Conservation (phyloP, 1,284 basidiomycete species). For the Fomitopsis pinicola region DNA sequence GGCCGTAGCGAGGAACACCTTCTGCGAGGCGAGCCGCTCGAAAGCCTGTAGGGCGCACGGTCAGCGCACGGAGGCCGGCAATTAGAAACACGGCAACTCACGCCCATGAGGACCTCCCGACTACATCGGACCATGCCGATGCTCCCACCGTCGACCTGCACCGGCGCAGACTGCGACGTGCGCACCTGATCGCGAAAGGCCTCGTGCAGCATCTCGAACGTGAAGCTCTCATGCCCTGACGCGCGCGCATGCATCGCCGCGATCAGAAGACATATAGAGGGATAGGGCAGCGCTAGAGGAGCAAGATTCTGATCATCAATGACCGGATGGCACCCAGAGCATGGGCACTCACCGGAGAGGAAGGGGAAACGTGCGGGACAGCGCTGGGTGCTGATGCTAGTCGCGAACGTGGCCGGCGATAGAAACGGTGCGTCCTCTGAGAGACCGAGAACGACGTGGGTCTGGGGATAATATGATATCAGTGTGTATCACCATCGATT, state of each 20-base stretch:
- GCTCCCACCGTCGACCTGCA: conserved; percentile 66
- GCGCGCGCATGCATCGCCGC: conserved; percentile 61
- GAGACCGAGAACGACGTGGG: conserved; percentile 42
- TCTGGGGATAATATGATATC: conserved; percentile 32
- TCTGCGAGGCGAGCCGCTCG: conserved; percentile 51
- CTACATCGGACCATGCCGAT: conserved; percentile 72
- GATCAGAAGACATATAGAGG: conserved; percentile 69
- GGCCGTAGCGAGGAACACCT: conserved; percentile 46
- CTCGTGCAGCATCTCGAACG: conserved; percentile 77
- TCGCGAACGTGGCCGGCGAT: conserved; percentile 35
- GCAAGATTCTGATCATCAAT: not conserved
- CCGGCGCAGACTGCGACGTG: conserved; percentile 62
- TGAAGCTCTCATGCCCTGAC: conserved; percentile 64
- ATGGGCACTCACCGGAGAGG: conserved; percentile 43
- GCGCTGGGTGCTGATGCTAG: conserved; percentile 47
- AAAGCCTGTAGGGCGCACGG: conserved; percentile 49
- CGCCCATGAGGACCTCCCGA: conserved; percentile 55
- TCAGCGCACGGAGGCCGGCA: not conserved
- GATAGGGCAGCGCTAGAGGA: conserved; percentile 58
- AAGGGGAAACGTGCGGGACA: conserved; percentile 44
- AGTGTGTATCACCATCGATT: not conserved
- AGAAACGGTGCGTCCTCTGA: conserved; percentile 50
- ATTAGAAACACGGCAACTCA: conserved; percentile 30
- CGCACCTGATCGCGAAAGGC: conserved; percentile 64
- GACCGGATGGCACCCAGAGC: not conserved